phyloP scores from a whole-genome alignment of 805 yeast genomes.

The Suhomyces xylopsoci region DNA sequence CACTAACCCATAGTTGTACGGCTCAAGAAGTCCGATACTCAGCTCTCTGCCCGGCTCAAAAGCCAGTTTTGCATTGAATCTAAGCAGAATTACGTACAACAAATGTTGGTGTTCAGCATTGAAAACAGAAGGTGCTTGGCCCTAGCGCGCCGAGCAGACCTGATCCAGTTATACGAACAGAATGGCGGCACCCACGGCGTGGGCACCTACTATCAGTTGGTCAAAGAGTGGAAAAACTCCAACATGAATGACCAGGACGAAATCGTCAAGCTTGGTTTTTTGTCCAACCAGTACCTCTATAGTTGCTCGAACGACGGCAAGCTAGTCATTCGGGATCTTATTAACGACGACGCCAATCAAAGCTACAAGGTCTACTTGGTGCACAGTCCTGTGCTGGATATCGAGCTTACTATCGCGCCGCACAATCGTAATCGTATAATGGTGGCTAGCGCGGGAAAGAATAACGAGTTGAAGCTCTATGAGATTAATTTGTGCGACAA shows the following conservation, averaged over 20 bases:
- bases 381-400: slow-evolving; percentile 22
- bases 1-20: slow-evolving; percentile 4
- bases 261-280: slow-evolving; percentile 24
- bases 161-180: slow-evolving; percentile 28
- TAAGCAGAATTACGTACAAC: slow-evolving; percentile 18
- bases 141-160: slow-evolving; percentile 23
- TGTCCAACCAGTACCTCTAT: slow-evolving; percentile 26
- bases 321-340: slow-evolving; percentile 31
- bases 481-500: slow-evolving; percentile 14
- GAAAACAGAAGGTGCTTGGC: slow-evolving; percentile 20
- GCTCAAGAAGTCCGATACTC: slow-evolving; percentile 1
- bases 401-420: slow-evolving; percentile 13
- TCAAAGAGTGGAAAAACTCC: slow-evolving; percentile 35
- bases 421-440: slow-evolving; percentile 11
- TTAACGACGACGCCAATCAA: slow-evolving; percentile 33
- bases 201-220: slow-evolving; percentile 16
- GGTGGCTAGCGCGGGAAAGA: slow-evolving; percentile 25
- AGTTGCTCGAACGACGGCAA: slow-evolving; percentile 35
- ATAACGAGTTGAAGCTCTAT: slow-evolving; percentile 25
- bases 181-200: neutral
- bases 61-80: slow-evolving; percentile 15
- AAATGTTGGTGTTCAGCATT: slow-evolving; percentile 18
- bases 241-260: slow-evolving; percentile 19
- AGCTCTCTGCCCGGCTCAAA: slow-evolving; percentile 10
- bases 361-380: slow-evolving; percentile 25